Percentiles rank a stretch among this genome's conserved stretches.
phyloP scores from a whole-genome alignment of 2,329 filamentous ascomycete genomes.

The Xylariaceae sp. region DNA sequence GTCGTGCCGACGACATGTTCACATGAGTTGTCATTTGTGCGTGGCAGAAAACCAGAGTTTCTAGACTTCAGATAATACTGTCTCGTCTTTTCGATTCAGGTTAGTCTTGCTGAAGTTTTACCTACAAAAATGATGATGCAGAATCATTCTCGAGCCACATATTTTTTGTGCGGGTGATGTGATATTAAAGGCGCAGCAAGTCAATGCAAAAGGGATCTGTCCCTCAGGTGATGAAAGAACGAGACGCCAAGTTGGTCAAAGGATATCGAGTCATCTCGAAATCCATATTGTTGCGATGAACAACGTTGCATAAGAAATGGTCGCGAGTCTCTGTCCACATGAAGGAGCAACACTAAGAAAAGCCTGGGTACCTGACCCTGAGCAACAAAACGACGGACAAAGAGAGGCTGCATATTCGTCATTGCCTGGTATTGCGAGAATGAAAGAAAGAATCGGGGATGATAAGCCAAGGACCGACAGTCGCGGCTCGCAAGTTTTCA shows the following conservation, averaged over 20 bases:
- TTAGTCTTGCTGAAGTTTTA: not conserved
- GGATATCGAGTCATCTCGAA: constrained; percentile 9
- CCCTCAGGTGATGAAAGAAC: constrained; percentile 17
- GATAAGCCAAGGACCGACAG: constrained; percentile 2
- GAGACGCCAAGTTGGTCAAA: constrained; percentile 21
- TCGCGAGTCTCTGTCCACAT: not conserved
- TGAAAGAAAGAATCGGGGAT: constrained; percentile 15
- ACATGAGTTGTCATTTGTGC: constrained; percentile 29
- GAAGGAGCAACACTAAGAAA: not conserved
- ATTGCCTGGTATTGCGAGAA: constrained; percentile 6
- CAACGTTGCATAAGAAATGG: constrained; percentile 6
- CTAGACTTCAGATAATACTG: not conserved
- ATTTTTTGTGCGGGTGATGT: not conserved
- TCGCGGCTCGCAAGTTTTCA: not conserved
- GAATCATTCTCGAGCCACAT: no score
- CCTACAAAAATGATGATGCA: not conserved
- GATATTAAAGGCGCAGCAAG: constrained; percentile 17
- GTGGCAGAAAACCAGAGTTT: not conserved
- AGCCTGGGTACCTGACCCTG: constrained; percentile 6
- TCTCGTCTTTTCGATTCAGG: not conserved
- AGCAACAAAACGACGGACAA: constrained; percentile 11
- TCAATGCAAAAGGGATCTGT: constrained; percentile 14
- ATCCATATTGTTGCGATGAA: constrained; percentile 1
- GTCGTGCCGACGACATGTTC: constrained; percentile 29
- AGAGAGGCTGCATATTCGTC: constrained; percentile 8